Conservation (phyloP, 345 rosid species). For the Hibiscus tridactylites region DNA sequence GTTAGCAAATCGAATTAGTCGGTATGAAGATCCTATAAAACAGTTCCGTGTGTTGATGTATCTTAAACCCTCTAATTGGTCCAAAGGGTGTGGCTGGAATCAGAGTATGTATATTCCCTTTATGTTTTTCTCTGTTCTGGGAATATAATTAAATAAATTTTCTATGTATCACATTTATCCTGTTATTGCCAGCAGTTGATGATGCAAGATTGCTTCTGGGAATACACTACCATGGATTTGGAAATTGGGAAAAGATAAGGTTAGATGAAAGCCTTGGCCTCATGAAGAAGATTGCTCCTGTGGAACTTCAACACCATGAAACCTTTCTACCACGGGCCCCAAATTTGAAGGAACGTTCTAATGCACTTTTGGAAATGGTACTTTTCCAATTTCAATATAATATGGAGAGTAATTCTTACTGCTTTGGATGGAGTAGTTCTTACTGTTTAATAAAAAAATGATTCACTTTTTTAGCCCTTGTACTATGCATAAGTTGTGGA, state of each 20-base stretch:
- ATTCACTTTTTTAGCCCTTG: background rate
- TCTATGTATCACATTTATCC: background rate
- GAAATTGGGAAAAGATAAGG: constrained; percentile 97
- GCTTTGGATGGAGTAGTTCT: background rate
- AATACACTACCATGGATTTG: constrained; percentile 80
- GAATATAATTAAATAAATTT: background rate
- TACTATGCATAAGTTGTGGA: too few relatives aligned
- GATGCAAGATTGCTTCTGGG: constrained; percentile 99
- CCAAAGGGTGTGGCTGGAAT: constrained; percentile 99
- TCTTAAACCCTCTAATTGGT: constrained; percentile 98
- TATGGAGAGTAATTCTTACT: background rate
- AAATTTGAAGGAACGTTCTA: constrained; percentile 91
- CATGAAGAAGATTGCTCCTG: constrained; percentile 94
- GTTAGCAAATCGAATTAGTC: constrained; percentile 68
- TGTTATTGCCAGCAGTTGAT: constrained; percentile 47
- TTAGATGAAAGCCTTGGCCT: constrained; percentile 92
- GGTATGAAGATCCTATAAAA: constrained; percentile 70
- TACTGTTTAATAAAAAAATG: background rate
- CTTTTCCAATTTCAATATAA: background rate
- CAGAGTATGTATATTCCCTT: constrained; percentile 47
- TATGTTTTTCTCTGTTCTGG: background rate
- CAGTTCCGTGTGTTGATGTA: constrained; percentile 79
- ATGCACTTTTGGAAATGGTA: constrained; percentile 96
- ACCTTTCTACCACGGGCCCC: constrained; percentile 98
- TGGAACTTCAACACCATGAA: constrained; percentile 96